Evolutionary conservation across 2,329 filamentous ascomycete species (phyloP).

Genomic region (Colletotrichum echinochloae): DNA sequence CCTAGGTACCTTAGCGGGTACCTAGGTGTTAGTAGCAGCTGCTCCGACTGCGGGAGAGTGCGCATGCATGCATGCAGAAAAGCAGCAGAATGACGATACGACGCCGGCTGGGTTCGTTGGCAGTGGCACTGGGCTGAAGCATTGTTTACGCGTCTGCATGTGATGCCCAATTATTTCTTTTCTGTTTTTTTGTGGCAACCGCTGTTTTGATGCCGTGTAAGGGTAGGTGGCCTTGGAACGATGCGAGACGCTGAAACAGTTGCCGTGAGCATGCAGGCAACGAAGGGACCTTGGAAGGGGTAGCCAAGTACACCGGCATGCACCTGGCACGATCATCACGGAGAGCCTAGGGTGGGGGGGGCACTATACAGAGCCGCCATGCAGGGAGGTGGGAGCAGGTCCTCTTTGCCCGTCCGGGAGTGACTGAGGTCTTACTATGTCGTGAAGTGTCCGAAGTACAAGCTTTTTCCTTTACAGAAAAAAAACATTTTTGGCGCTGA

Average conservation of each 20-base stretch:
- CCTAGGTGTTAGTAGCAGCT: not conserved
- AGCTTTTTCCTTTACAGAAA: too few relatives aligned
- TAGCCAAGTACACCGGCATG: slow-evolving; percentile 5
- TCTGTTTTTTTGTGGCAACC: not conserved
- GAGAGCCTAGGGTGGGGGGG: slow-evolving; percentile 7
- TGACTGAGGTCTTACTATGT: not conserved
- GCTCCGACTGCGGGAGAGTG: not conserved
- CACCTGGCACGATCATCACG: slow-evolving; percentile 7
- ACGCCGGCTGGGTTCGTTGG: not conserved
- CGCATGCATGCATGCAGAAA: not conserved
- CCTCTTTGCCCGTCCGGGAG: not conserved
- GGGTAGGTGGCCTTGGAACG: slow-evolving; percentile 10
- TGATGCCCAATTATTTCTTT: not conserved
- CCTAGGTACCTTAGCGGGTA: too few relatives aligned
- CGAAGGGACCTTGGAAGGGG: not conserved
- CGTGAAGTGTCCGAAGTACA: not conserved
- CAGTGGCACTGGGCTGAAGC: not conserved
- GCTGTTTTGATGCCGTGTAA: slow-evolving; percentile 20
- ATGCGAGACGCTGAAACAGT: slow-evolving; percentile 37
- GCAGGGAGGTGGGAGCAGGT: slow-evolving; percentile 13
- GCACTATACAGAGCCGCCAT: slow-evolving; percentile 32
- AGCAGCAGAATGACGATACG: not conserved
- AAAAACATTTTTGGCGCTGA: too few relatives aligned
- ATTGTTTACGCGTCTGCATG: slow-evolving; percentile 10
- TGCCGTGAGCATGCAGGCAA: slow-evolving; percentile 15